A percentile compares a stretch with the other conserved stretches of the same genome.
These are phyloP conservation scores for Psilocybe cyanescens DNA, from an alignment of 768 basidiomycete genomes.

Conservation along the genomic window DNA sequence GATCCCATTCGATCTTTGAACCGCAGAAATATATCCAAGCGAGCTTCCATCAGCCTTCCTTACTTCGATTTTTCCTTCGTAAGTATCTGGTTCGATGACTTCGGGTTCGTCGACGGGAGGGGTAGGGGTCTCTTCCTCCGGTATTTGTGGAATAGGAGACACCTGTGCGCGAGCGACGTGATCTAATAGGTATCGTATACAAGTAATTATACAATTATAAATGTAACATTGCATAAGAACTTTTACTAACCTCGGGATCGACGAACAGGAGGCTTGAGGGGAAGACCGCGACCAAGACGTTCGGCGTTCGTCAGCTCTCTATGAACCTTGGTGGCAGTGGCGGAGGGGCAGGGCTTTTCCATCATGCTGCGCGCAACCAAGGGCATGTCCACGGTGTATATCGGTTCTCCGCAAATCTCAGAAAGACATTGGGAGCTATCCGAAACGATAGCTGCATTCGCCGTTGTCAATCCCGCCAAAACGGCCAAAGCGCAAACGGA, in stretches of 20 bases:
- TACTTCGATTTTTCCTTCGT: constrained; percentile 4
- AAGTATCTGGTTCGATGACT: neutral
- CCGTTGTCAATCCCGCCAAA: neutral
- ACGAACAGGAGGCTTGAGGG: constrained; percentile 26
- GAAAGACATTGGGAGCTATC: constrained; percentile 6
- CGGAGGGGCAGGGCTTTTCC: neutral
- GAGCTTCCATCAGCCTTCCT: neutral
- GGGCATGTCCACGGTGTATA: neutral
- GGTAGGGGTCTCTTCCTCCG: neutral
- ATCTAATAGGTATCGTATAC: constrained; percentile 6
- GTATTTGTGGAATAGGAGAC: constrained; percentile 13
- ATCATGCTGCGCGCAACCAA: neutral
- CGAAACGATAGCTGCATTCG: neutral
- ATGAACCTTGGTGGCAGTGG: neutral
- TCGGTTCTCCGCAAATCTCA: constrained; percentile 6
- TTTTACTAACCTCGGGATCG: constrained; percentile 11
- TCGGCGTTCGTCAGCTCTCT: constrained; percentile 25
- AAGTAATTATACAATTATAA: neutral
- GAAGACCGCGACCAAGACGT: constrained; percentile 27
- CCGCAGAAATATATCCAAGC: constrained; percentile 16
- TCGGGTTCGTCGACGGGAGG: neutral
- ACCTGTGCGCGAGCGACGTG: constrained; percentile 18
- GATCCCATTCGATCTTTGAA: constrained; percentile 1
- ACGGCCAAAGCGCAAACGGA: neutral
- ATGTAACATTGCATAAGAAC: neutral